Base-by-base conservation (phyloP, 2,329 filamentous ascomycete genomes). In the Sclerotiophoma versabilis region DNA sequence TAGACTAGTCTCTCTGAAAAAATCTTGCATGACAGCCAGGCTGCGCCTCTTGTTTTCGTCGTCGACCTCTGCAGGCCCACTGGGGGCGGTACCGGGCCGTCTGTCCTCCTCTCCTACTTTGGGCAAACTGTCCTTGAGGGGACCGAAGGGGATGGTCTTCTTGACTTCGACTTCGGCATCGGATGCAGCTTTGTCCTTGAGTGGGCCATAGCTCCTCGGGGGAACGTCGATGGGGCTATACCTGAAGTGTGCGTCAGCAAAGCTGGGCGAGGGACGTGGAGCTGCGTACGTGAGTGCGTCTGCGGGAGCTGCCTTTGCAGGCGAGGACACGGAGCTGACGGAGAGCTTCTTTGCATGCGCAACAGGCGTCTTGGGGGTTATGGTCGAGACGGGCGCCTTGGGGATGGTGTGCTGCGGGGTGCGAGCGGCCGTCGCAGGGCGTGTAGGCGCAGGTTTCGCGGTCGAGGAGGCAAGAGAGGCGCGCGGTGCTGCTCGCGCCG, bases 21-120 rank as follows among this genome's bases (percentile, higher is more conserved):
- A 75, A 57, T 75, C 71, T 22, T 74, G 71, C 72, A 75, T 74
- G 36, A 74, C 69, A 55, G 72, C 65, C 6, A 66, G 65, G 57
- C 68, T 73, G 42, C 65, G 66, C 17, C 70, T 52, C 54, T 68
- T 70, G 38, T 60, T 68, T 42, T 75, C 72, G 12, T 66, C 45
- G 20, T 74, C 69, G 46, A 63, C 55, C 39, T 73, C 71, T 12
- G 61, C 66, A 17, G 68, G 54, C 29, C 67, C 68, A 36, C 59
- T 68, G 27, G 72, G 72, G 8, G 71, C 70, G 11, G 71, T 74
- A 44, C 70, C 71, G 27, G 71, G 71, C 14, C 71, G 65, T 41
- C 48, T 56, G 25, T 56, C 36, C 36, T 69, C 66, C 39, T 69
- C 68, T 26, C 65, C 65, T 41, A 73, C 50, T 38, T 69, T 68